A percentile compares a stretch with the other conserved stretches of the same genome.
Conservation (phyloP, 306 rosid genomes). For the Quercus robur region DNA sequence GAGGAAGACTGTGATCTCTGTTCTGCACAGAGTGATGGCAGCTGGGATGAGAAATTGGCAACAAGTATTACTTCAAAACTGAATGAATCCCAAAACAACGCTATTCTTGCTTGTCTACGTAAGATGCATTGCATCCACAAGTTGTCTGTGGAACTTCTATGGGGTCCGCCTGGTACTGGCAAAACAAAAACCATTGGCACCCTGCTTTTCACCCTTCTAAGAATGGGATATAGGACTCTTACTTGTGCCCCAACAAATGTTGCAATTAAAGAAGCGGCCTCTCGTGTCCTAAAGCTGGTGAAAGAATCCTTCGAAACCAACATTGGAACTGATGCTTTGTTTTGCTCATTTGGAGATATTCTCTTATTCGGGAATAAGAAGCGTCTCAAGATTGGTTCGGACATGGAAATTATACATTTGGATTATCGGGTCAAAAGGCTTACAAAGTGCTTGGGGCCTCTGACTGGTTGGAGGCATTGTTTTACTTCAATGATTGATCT, state of each 20-base stretch:
- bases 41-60: not conserved
- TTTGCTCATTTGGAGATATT: conserved; percentile 49
- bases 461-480: conserved; percentile 52
- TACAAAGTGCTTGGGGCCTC: conserved; percentile 33
- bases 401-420: conserved; percentile 50
- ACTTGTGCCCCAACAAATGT: conserved; percentile 78
- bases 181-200: conserved; percentile 60
- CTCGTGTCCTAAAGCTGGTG: conserved; percentile 48
- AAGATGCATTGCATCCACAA: conserved; percentile 26
- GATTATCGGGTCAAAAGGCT: conserved; percentile 57
- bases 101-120: conserved; percentile 49
- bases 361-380: conserved; percentile 64
- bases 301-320: conserved; percentile 16
- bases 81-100: conserved; percentile 54
- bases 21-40: not conserved
- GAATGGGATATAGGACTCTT: conserved; percentile 52
- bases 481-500: conserved; percentile 50
- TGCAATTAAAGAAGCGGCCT: conserved; percentile 66
- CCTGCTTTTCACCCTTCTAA: conserved; percentile 39
- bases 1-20: conserved; percentile 24
- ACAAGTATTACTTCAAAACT: conserved; percentile 21
- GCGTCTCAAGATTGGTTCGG: conserved; percentile 53
- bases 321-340: conserved; percentile 8
- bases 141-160: conserved; percentile 51
- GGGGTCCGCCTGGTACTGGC: conserved; percentile 94